These are phyloP conservation scores for Coemansia sp. DNA, from an alignment of 192 early-diverging fungal species.

Conservation along the genomic window DNA sequence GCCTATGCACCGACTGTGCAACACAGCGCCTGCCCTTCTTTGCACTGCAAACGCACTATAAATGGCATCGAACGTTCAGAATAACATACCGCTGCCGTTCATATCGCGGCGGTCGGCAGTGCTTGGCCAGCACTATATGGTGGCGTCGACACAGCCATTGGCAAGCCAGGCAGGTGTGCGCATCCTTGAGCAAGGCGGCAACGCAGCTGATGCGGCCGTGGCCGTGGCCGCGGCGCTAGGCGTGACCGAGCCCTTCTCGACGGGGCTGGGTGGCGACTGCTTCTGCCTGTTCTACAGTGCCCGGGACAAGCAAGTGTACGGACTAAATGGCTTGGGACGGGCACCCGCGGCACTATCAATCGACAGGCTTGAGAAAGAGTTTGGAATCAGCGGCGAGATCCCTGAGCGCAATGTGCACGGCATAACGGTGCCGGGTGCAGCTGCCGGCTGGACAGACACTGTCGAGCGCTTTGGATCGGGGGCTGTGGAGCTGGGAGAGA, in stretches of 20 bases:
- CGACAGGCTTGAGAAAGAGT: slow-evolving; percentile 30
- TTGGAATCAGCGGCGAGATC: slow-evolving; percentile 23
- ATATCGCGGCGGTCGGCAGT: slow-evolving; percentile 53
- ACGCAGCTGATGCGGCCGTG: slow-evolving; percentile 72
- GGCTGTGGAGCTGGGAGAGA: slow-evolving; percentile 51
- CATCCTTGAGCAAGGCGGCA: slow-evolving; percentile 65
- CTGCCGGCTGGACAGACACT: slow-evolving; percentile 68
- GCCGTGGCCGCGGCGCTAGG: slow-evolving; percentile 67
- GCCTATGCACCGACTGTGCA: no score
- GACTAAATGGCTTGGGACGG: slow-evolving; percentile 62
- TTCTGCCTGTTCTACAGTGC: slow-evolving; percentile 76
- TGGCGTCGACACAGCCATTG: slow-evolving; percentile 63
- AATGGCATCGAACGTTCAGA: slow-evolving; percentile 29
- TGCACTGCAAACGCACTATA: background rate
- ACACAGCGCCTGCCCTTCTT: no score
- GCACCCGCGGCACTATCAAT: slow-evolving; percentile 57
- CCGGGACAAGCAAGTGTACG: slow-evolving; percentile 52
- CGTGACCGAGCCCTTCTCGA: slow-evolving; percentile 67
- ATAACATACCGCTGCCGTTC: slow-evolving; percentile 20
- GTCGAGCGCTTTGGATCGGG: slow-evolving; percentile 62
- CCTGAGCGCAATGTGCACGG: slow-evolving; percentile 47
- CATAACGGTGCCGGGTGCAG: slow-evolving; percentile 73
- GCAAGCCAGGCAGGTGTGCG: slow-evolving; percentile 63
- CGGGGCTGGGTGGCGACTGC: slow-evolving; percentile 76
- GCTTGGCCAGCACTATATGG: slow-evolving; percentile 61